Base-by-base conservation (phyloP, 176 grass and related monocot genomes). In the Raddia distichophylla region DNA sequence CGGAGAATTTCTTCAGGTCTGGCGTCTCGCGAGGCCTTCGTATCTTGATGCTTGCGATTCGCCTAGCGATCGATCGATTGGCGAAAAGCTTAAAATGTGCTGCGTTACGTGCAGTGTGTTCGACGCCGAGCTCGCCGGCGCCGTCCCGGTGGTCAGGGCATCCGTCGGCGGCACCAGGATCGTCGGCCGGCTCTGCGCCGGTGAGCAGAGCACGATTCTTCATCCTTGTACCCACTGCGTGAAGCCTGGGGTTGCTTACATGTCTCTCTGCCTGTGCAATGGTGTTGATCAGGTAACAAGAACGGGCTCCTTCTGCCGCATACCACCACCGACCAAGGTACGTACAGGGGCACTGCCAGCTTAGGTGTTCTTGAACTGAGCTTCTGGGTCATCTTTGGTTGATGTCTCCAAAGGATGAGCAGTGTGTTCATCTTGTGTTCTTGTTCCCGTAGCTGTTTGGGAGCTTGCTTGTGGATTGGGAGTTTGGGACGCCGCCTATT, bases 231-330 rank as follows among this genome's bases (percentile, higher is more conserved):
- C 18, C 1, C 12, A 17, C 18, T 27, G 20, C 10, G 1, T 34
- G 69, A 16, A 67, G n/a, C 47, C 22, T 58, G 35, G 10, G 8
- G 52, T 74, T 17, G 8, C 59, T 74, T 17, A 71, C 17, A 57
- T 69, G 45, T 50, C 47, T 60, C 47, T 60, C 11, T 67, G 14
- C 10, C 59, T 51, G 15, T 32, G 58, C 33, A 7, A 16, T 61
- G 34, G 6, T 71, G 42, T 74, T 61, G 19, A 77, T 60, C 80
- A 93, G 93, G 93, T 51, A 97, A 98, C 79, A 93, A 91, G 63
- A 93, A 92, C 8, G 95, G 95, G 10, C 90, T 98, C 69, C 88
- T 98, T 1, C 75, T 95, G 73, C 95, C 95, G 3, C 93, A 98
- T 60, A 89, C 88, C 54, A 88, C 86, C 67, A 98, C 92, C 15